Evolutionary conservation across 257 asterid species (phyloP).

Genomic region (Lantana camara): DNA sequence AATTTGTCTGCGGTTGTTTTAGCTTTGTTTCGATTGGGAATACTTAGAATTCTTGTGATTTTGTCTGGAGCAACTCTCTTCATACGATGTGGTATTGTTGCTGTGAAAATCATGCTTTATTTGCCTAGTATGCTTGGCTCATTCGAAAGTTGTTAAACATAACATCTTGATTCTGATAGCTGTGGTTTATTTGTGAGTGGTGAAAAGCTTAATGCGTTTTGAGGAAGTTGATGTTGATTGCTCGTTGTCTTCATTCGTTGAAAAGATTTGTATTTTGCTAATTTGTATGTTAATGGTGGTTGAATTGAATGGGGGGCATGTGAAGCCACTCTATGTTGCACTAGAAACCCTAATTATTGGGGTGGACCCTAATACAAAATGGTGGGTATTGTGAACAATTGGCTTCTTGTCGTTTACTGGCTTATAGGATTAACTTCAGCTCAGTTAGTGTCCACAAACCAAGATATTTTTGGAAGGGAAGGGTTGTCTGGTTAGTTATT

Average conservation of each 20-base stretch:
- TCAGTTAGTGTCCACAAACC: constrained; percentile 43
- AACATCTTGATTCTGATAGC: constrained; percentile 33
- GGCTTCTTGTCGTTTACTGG: constrained; percentile 23
- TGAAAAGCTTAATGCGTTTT: constrained; percentile 30
- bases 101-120: neutral
- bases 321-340: constrained; percentile 48
- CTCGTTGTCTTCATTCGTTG: constrained; percentile 43
- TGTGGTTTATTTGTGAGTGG: constrained; percentile 43
- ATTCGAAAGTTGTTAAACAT: constrained; percentile 20
- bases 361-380: constrained; percentile 49
- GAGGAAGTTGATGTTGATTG: constrained; percentile 37
- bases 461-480: constrained; percentile 25
- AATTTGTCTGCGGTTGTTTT: neutral
- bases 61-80: neutral
- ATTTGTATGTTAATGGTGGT: constrained; percentile 49
- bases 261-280: constrained; percentile 29
- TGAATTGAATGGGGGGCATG: constrained; percentile 47
- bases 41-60: neutral
- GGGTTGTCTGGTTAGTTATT: constrained; percentile 21
- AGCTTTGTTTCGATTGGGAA: neutral
- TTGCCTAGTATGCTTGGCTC: constrained; percentile 26
- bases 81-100: neutral
- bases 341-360: constrained; percentile 58
- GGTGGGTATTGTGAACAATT: constrained; percentile 39
- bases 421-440: constrained; percentile 21